A percentile compares a stretch with the other conserved stretches of the same genome.
phyloP scores from a whole-genome alignment of 179 eudicot species.

The Camellia oleifera region DNA sequence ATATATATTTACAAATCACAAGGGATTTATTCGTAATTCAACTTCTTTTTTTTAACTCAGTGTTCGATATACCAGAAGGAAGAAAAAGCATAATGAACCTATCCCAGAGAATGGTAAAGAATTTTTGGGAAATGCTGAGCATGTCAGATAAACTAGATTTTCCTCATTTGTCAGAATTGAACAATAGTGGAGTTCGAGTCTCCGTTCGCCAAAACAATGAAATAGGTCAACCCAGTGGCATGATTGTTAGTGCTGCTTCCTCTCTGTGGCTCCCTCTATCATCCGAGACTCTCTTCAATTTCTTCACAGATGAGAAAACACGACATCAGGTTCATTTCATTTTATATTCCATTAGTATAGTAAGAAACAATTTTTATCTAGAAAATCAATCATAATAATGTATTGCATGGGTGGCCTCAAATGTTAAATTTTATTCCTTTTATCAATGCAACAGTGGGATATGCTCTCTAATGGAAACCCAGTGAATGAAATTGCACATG shows the following conservation, averaged over 20 bases:
- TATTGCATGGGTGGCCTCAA: background rate
- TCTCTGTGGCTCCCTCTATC: constrained; percentile 43
- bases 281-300: constrained; percentile 25
- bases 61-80: constrained; percentile 18
- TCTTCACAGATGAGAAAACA: constrained; percentile 26
- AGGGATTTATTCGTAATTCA: no score
- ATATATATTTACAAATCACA: no score
- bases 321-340: constrained; percentile 32
- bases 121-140: constrained; percentile 33
- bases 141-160: constrained; percentile 20
- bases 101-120: constrained; percentile 39
- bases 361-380: no score
- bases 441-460: constrained; percentile 41
- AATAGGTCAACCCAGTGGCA: constrained; percentile 28
- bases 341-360: background rate
- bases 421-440: background rate
- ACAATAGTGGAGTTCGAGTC: constrained; percentile 22
- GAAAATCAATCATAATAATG: background rate
- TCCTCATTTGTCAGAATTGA: constrained; percentile 21
- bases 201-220: constrained; percentile 22
- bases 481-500: constrained; percentile 23
- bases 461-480: constrained; percentile 29
- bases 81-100: constrained; percentile 29
- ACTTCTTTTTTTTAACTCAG: background rate
- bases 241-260: constrained; percentile 28